phyloP scores from a whole-genome alignment of 495 filamentous ascomycete genomes.

The Tuber microsphaerosporum region DNA sequence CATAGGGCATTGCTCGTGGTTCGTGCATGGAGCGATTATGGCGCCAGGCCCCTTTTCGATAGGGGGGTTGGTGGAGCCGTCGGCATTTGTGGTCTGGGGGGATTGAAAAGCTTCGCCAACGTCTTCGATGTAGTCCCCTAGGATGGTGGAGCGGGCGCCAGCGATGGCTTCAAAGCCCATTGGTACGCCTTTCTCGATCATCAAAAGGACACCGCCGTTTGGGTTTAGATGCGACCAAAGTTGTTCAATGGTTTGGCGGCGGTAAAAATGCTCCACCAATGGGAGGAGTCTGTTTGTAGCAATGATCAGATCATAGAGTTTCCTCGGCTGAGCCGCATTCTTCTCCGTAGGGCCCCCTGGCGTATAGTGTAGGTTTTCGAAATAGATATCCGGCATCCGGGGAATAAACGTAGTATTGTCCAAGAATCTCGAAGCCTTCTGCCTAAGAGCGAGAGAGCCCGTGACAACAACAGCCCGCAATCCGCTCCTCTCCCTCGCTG shows the following conservation, averaged over 20 bases:
- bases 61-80: constrained; percentile 43
- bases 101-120: constrained; percentile 47
- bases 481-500: constrained; percentile 17
- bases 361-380: constrained; percentile 49
- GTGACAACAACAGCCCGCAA: constrained; percentile 52
- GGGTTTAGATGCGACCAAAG: constrained; percentile 81
- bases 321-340: constrained; percentile 52
- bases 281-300: constrained; percentile 75
- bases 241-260: constrained; percentile 71
- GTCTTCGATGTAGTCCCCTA: constrained; percentile 66
- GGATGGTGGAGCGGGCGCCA: constrained; percentile 66
- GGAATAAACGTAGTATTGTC: constrained; percentile 89
- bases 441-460: constrained; percentile 59
- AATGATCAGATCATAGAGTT: constrained; percentile 82
- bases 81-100: constrained; percentile 44
- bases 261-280: constrained; percentile 62
- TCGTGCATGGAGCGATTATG: constrained; percentile 95
- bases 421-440: constrained; percentile 67
- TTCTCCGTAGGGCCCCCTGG: constrained; percentile 48
- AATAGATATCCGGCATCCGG: constrained; percentile 64
- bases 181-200: constrained; percentile 86
- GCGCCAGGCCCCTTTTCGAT: constrained; percentile 65
- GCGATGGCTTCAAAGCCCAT: constrained; percentile 89
- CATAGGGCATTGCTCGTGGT: constrained; percentile 82
- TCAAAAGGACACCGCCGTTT: constrained; percentile 74